These are phyloP conservation scores for Nakaseomyces bracarensis DNA, from an alignment of 1,139 yeast genomes.

Conservation along the genomic window DNA sequence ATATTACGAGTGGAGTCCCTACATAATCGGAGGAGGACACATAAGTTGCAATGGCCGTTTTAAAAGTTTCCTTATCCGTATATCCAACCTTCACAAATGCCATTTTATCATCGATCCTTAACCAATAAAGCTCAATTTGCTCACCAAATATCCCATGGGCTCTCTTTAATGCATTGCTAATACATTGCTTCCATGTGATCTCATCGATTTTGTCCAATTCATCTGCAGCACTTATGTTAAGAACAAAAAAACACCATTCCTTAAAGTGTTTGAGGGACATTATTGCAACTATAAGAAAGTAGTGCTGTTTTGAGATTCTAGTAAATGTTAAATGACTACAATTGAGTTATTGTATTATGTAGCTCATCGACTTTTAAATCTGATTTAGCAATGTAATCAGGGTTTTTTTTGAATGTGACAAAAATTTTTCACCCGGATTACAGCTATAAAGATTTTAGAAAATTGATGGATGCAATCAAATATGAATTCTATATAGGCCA, in stretches of 20 bases:
- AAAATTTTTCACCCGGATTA: too few relatives aligned
- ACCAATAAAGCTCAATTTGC: conserved; percentile 30
- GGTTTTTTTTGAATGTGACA: too few relatives aligned
- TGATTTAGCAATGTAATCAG: too few relatives aligned
- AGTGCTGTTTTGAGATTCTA: too few relatives aligned
- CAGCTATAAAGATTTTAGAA: too few relatives aligned
- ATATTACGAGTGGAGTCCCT: conserved; percentile 21
- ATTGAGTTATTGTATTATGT: too few relatives aligned
- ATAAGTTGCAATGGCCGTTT: conserved; percentile 30
- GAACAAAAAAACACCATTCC: conserved; percentile 26
- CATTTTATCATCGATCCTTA: conserved; percentile 20
- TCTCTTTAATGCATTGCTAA: conserved; percentile 30
- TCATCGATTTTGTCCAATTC: conserved; percentile 21
- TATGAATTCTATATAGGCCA: too few relatives aligned
- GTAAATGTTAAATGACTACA: too few relatives aligned
- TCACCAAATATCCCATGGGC: conserved; percentile 37
- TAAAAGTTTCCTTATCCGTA: conserved; percentile 27
- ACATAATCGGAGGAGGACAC: conserved; percentile 25
- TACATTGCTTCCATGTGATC: conserved; percentile 35
- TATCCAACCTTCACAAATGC: conserved; percentile 27
- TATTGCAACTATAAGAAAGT: neutral
- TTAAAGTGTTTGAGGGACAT: conserved; percentile 6
- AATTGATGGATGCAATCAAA: too few relatives aligned
- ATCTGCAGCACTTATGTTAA: conserved; percentile 21
- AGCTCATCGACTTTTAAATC: too few relatives aligned